phyloP scores from a whole-genome alignment of 768 basidiomycete species.

The Lentinula raphanica region DNA sequence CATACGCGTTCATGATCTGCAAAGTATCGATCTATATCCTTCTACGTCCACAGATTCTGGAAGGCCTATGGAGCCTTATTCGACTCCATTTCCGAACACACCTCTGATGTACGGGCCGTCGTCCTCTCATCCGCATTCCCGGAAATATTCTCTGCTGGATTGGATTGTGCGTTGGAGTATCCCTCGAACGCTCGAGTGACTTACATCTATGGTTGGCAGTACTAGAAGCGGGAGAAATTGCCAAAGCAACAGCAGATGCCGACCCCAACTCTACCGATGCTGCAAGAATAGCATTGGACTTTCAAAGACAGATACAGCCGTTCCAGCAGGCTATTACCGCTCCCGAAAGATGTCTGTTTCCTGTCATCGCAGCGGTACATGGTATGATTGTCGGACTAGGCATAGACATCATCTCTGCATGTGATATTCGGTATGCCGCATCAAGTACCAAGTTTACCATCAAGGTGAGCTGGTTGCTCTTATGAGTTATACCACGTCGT shows the following conservation, averaged over 20 bases:
- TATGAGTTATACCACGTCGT: no score
- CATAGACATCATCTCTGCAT: slow-evolving; percentile 67
- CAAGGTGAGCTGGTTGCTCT: slow-evolving; percentile 56
- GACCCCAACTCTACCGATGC: slow-evolving; percentile 33
- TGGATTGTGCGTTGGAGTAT: slow-evolving; percentile 55
- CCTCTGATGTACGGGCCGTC: slow-evolving; percentile 55
- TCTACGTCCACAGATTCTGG: slow-evolving; percentile 66
- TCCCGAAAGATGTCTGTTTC: slow-evolving; percentile 64
- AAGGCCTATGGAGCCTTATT: slow-evolving; percentile 60
- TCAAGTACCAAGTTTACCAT: slow-evolving; percentile 60
- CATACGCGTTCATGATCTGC: background rate
- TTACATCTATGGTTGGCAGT: slow-evolving; percentile 22
- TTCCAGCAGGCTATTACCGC: slow-evolving; percentile 73
- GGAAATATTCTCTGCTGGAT: slow-evolving; percentile 77
- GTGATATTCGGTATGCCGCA: slow-evolving; percentile 77
- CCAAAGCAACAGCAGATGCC: slow-evolving; percentile 18
- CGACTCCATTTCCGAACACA: slow-evolving; percentile 45
- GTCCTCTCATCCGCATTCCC: slow-evolving; percentile 68
- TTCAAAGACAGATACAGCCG: slow-evolving; percentile 40
- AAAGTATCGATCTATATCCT: no score
- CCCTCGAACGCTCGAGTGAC: background rate
- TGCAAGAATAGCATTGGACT: slow-evolving; percentile 45
- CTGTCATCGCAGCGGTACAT: slow-evolving; percentile 80
- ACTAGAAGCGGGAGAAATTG: slow-evolving; percentile 19
- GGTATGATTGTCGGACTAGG: slow-evolving; percentile 74